Conservation (phyloP, 1,284 basidiomycete genomes). For the Ustilago trichophora region DNA sequence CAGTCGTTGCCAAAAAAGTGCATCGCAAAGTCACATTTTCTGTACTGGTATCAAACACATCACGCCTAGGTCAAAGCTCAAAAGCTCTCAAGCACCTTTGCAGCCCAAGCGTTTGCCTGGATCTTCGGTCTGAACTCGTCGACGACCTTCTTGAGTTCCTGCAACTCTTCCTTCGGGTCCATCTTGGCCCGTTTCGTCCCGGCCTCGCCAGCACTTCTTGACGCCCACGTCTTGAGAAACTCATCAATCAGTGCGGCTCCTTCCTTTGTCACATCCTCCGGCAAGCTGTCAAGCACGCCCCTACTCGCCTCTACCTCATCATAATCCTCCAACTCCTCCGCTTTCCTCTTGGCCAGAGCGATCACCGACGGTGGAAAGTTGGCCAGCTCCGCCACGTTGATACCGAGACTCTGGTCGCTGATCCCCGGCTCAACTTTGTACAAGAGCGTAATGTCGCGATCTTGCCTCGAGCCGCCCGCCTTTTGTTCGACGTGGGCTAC, state of each 20-base stretch:
- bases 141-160: conserved; percentile 74
- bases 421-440: conserved; percentile 82
- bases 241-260: conserved; percentile 83
- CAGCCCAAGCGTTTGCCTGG: conserved; percentile 81
- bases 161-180: conserved; percentile 73
- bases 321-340: conserved; percentile 95
- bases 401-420: conserved; percentile 95
- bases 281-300: conserved; percentile 32
- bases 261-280: conserved; percentile 75
- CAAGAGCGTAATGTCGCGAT: conserved; percentile 76
- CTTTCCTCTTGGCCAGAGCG: conserved; percentile 91
- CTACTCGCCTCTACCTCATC: conserved; percentile 65
- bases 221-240: conserved; percentile 80
- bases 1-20: too few relatives aligned
- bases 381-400: conserved; percentile 94
- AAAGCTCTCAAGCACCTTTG: conserved; percentile 70
- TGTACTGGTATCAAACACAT: too few relatives aligned
- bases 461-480: conserved; percentile 70
- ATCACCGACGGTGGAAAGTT: conserved; percentile 95
- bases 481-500: conserved; percentile 83
- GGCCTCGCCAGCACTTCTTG: conserved; percentile 7
- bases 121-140: conserved; percentile 76
- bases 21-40: too few relatives aligned
- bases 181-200: conserved; percentile 3
- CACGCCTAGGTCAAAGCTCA: conserved; percentile 12